phyloP scores from a whole-genome alignment of 192 early-diverging fungal genomes.

The Lobosporangium transversale region DNA sequence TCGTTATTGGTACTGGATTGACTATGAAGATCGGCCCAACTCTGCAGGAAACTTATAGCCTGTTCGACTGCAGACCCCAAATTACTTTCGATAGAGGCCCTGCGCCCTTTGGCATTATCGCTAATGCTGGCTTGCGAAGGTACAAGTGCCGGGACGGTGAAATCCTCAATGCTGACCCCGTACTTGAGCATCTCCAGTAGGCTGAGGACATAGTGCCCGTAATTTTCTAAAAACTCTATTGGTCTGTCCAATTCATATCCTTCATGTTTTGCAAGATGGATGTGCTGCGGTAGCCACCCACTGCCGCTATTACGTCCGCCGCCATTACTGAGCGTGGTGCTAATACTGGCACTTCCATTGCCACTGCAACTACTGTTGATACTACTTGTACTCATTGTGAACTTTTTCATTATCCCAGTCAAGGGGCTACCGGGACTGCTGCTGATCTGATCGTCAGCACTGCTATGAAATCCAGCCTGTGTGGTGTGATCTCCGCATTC shows the following conservation, averaged over 20 bases:
- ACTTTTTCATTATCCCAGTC: background rate
- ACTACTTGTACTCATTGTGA: background rate
- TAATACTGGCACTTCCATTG: background rate
- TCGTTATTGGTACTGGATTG: no score
- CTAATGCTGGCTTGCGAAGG: no score
- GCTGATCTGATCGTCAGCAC: background rate
- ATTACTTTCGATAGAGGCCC: background rate
- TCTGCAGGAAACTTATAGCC: conserved; percentile 18
- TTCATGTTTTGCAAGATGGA: conserved; percentile 33
- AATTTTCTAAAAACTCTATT: conserved; percentile 21
- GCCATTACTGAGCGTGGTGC: background rate
- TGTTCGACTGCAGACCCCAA: conserved; percentile 16
- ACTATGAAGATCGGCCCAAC: background rate
- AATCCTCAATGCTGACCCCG: conserved; percentile 7
- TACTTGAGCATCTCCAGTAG: conserved; percentile 33
- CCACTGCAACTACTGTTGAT: background rate
- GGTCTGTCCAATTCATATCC: conserved; percentile 26
- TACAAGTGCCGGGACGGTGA: conserved; percentile 14
- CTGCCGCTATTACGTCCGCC: background rate
- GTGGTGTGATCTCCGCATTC: conserved; percentile 27
- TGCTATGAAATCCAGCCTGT: background rate
- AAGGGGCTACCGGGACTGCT: background rate
- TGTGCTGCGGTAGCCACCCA: conserved; percentile 6
- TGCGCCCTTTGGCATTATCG: background rate
- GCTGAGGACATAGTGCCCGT: conserved; percentile 18